Conservation (phyloP, 139 green algal genomes). For the Chlamydomonas eustigma region DNA sequence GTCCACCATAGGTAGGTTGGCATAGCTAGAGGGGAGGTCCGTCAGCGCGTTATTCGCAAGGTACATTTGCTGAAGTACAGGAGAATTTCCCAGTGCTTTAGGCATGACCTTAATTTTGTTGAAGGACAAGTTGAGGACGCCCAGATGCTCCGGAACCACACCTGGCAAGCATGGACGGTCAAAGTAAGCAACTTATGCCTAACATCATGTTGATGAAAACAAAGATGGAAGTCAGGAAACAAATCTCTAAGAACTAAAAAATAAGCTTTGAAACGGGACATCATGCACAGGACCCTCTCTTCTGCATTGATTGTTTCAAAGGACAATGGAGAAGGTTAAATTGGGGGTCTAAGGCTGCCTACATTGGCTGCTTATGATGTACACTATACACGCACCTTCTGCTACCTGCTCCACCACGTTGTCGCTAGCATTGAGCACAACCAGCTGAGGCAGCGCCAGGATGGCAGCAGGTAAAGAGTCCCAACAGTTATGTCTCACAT, state of each 20-base stretch:
- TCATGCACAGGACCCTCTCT: too few relatives aligned
- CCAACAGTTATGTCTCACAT: conserved; percentile 39
- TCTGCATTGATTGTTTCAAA: too few relatives aligned
- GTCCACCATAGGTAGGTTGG: conserved; percentile 46
- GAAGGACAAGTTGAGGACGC: conserved; percentile 50
- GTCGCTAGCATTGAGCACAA: conserved; percentile 41
- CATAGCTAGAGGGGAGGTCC: conserved; percentile 33
- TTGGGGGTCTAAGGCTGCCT: neutral
- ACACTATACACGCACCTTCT: conserved; percentile 16
- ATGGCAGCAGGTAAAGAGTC: conserved; percentile 1
- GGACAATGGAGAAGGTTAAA: neutral
- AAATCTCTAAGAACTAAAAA: too few relatives aligned
- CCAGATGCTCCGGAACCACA: conserved; percentile 27
- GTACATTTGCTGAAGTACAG: conserved; percentile 46
- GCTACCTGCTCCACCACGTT: conserved; percentile 30
- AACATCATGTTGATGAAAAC: too few relatives aligned
- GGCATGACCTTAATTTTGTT: conserved; percentile 43
- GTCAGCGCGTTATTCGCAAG: conserved; percentile 36
- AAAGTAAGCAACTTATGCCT: too few relatives aligned
- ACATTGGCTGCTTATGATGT: neutral
- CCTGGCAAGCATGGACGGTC: too few relatives aligned
- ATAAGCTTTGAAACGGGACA: too few relatives aligned
- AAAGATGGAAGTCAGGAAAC: too few relatives aligned
- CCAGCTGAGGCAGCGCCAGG: conserved; percentile 23
- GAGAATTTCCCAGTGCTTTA: conserved; percentile 24